A percentile compares a stretch with the other conserved stretches of the same genome.
Conservation (phyloP, 176 grass and related monocot genomes). For the Bonia amplexicaulis region DNA sequence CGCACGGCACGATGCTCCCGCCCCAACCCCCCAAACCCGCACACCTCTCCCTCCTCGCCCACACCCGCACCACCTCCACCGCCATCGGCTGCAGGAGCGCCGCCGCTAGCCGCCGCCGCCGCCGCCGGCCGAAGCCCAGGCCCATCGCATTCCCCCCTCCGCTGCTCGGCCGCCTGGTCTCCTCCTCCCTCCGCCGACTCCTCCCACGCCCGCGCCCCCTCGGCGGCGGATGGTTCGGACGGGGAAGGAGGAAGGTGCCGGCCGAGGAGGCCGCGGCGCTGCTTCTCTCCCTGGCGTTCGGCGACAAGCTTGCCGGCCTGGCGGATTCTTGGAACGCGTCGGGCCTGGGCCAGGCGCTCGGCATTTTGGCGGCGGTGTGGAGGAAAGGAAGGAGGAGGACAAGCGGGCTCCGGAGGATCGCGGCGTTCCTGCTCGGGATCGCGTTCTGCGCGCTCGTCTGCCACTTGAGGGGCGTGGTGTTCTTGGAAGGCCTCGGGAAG, state of each 20-base stretch:
- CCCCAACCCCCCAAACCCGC: not conserved
- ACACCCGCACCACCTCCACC: constrained; percentile 1
- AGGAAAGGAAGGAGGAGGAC: not conserved
- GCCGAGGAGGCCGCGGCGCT: constrained; percentile 13
- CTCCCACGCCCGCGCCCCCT: constrained; percentile 12
- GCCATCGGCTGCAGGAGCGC: constrained; percentile 16
- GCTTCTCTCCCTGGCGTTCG: constrained; percentile 32
- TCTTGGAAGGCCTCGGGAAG: constrained; percentile 23
- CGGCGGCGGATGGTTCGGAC: constrained; percentile 22
- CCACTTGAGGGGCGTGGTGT: not conserved
- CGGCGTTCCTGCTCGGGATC: constrained; percentile 42
- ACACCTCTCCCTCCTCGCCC: not conserved
- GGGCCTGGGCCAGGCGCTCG: constrained; percentile 33
- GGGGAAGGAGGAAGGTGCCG: not conserved
- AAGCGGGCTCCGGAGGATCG: constrained; percentile 20
- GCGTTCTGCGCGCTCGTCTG: constrained; percentile 34
- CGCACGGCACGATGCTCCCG: constrained; percentile 27
- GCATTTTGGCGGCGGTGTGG: constrained; percentile 31
- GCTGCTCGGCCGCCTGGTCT: constrained; percentile 28
- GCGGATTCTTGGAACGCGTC: constrained; percentile 27
- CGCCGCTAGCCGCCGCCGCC: not conserved
- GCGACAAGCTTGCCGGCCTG: constrained; percentile 12
- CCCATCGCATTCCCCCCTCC: constrained; percentile 8
- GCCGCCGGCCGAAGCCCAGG: constrained; percentile 22
- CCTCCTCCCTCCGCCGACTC: constrained; percentile 26